Percentiles rank a stretch among this genome's conserved stretches.
phyloP scores from a whole-genome alignment of 2,329 filamentous ascomycete species.

The Macroventuria anomochaeta region DNA sequence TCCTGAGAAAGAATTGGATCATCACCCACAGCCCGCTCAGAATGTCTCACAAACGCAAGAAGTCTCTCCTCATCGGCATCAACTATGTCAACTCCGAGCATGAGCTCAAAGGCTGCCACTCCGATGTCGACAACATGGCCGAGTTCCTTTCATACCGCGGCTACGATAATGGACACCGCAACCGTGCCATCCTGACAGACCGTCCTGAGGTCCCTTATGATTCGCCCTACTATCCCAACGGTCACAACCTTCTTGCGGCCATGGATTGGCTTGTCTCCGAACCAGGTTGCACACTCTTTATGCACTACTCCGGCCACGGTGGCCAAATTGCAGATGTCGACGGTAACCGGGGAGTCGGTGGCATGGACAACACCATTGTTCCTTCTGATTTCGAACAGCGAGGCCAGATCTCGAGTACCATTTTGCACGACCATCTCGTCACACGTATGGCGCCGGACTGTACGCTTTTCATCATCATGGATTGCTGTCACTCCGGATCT shows the following conservation, averaged over 20 bases:
- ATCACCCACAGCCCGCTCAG: no score
- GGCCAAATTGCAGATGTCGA: constrained; percentile 58
- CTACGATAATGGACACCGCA: constrained; percentile 50
- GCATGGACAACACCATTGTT: constrained; percentile 59
- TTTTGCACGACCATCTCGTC: constrained; percentile 61
- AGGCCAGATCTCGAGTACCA: constrained; percentile 62
- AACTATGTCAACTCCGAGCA: constrained; percentile 57
- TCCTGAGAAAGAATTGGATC: neutral
- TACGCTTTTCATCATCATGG: constrained; percentile 63
- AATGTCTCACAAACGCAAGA: constrained; percentile 44
- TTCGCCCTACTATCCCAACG: constrained; percentile 49
- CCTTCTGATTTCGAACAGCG: constrained; percentile 60
- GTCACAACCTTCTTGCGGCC: constrained; percentile 58
- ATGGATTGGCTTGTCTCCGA: constrained; percentile 65
- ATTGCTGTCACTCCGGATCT: constrained; percentile 68
- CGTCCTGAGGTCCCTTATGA: constrained; percentile 35
- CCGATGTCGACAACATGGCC: constrained; percentile 58
- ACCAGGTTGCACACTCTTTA: constrained; percentile 60
- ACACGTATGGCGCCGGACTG: constrained; percentile 58
- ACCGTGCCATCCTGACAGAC: constrained; percentile 57
- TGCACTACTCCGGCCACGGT: constrained; percentile 67
- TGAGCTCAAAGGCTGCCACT: constrained; percentile 56
- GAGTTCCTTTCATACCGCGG: constrained; percentile 54
- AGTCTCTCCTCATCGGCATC: constrained; percentile 62
- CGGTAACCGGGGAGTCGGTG: constrained; percentile 43